Evolutionary conservation across 192 early-diverging fungal genomes (phyloP).

Genomic region (Lunasporangiospora selenospora): DNA sequence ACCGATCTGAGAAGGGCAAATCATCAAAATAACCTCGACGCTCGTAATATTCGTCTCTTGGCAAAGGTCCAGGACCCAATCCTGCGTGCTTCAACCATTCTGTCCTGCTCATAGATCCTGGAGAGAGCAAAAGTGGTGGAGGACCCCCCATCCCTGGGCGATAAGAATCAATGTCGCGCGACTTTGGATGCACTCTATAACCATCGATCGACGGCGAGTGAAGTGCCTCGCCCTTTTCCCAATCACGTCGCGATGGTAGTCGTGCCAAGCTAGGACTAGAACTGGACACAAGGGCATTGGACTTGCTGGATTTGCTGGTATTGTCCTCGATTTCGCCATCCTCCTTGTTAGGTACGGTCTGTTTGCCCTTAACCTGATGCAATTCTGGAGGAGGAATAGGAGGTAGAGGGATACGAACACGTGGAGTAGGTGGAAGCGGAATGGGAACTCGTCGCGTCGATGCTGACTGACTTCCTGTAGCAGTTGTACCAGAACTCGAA

Average conservation of each 20-base stretch:
- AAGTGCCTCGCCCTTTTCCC: constrained; percentile 19
- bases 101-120: constrained; percentile 26
- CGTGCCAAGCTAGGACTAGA: not conserved
- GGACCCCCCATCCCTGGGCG: constrained; percentile 11
- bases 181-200: constrained; percentile 18
- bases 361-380: constrained; percentile 41
- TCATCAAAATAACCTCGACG: constrained; percentile 43
- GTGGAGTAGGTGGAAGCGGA: constrained; percentile 34
- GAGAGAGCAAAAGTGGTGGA: constrained; percentile 26
- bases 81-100: constrained; percentile 32
- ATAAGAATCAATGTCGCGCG: constrained; percentile 28
- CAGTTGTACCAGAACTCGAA: not conserved
- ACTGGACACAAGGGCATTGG: not conserved
- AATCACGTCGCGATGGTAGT: constrained; percentile 22
- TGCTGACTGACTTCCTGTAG: not conserved
- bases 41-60: constrained; percentile 44
- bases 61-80: not conserved
- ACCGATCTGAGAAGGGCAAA: constrained; percentile 32
- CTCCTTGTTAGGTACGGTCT: constrained; percentile 15
- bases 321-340: constrained; percentile 24
- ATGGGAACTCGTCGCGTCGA: constrained; percentile 23
- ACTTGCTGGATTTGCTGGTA: not conserved
- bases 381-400: constrained; percentile 32
- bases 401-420: constrained; percentile 37
- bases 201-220: constrained; percentile 6